Conservation (phyloP, 2,329 filamentous ascomycete genomes). For the Ophiocordyceps camponoti-floridani region DNA sequence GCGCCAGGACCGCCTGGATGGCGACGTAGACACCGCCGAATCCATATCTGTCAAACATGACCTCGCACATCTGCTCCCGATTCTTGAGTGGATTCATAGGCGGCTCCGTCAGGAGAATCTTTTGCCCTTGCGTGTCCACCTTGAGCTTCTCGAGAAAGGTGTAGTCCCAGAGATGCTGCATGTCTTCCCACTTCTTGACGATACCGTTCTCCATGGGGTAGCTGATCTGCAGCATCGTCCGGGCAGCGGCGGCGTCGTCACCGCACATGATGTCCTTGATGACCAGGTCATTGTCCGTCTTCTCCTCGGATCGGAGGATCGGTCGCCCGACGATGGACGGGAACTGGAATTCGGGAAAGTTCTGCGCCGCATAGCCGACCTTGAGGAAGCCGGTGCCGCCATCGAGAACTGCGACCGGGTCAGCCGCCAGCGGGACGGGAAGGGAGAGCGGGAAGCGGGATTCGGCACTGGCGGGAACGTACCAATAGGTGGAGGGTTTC, state of each 20-base stretch:
- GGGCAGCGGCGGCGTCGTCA: slow-evolving; percentile 87
- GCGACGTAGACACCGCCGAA: slow-evolving; percentile 97
- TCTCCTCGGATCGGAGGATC: slow-evolving; percentile 91
- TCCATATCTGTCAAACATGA: slow-evolving; percentile 96
- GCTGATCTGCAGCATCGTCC: slow-evolving; percentile 95
- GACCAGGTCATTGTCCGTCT: slow-evolving; percentile 40
- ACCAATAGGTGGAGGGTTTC: slow-evolving; percentile 36
- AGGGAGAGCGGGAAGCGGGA: not conserved
- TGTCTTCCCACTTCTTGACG: slow-evolving; percentile 98
- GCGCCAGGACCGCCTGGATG: slow-evolving; percentile 86
- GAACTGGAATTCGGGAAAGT: slow-evolving; percentile 98
- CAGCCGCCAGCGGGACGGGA: not conserved
- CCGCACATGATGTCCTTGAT: slow-evolving; percentile 99
- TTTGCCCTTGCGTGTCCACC: slow-evolving; percentile 75
- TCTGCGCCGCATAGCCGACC: slow-evolving; percentile 96
- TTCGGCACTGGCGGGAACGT: slow-evolving; percentile 9
- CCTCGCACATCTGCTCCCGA: slow-evolving; percentile 93
- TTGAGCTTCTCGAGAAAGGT: slow-evolving; percentile 97
- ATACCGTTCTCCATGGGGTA: slow-evolving; percentile 99
- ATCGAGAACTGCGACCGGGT: slow-evolving; percentile 61
- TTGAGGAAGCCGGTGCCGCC: slow-evolving; percentile 99
- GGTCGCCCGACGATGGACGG: slow-evolving; percentile 96
- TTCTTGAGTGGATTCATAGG: slow-evolving; percentile 97
- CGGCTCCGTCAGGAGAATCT: slow-evolving; percentile 93
- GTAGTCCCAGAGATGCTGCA: slow-evolving; percentile 99